Evolutionary conservation across 2,329 filamentous ascomycete genomes (phyloP).

Genomic region (Claviceps maximensis): DNA sequence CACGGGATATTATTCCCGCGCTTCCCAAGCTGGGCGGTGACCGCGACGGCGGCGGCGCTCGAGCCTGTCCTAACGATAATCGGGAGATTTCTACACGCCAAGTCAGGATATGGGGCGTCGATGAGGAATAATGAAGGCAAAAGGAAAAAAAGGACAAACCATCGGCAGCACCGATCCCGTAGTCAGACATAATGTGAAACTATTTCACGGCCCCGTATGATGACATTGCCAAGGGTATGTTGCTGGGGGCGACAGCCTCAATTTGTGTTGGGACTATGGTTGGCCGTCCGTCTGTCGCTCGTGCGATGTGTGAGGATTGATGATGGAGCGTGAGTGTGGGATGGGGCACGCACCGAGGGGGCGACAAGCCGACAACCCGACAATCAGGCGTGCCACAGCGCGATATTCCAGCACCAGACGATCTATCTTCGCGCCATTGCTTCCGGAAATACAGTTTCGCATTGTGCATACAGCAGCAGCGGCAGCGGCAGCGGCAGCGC

Average conservation of each 20-base stretch:
- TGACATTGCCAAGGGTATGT: constrained; percentile 3
- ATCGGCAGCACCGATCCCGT: constrained; percentile 21
- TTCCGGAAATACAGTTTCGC: too few relatives aligned
- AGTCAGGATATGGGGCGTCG: constrained; percentile 12
- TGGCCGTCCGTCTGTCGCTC: neutral
- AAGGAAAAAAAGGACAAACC: constrained; percentile 14
- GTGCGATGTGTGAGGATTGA: neutral
- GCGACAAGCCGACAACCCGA: neutral
- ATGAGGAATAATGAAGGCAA: neutral
- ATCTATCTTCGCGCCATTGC: neutral
- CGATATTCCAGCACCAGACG: neutral
- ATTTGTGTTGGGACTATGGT: neutral
- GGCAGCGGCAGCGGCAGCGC: too few relatives aligned
- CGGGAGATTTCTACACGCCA: constrained; percentile 24
- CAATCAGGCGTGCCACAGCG: neutral
- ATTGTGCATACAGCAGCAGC: neutral
- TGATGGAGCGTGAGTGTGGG: constrained; percentile 1
- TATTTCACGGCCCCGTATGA: neutral
- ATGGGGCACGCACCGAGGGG: constrained; percentile 3
- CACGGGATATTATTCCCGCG: constrained; percentile 39
- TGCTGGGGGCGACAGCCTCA: neutral
- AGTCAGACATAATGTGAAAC: constrained; percentile 20
- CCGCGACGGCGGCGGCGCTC: constrained; percentile 18
- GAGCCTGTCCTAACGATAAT: constrained; percentile 25
- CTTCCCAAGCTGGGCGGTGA: constrained; percentile 27